A percentile compares a stretch with the other conserved stretches of the same genome.
phyloP scores from a whole-genome alignment of 768 basidiomycete species.

The Xerocomus spinulosus region DNA sequence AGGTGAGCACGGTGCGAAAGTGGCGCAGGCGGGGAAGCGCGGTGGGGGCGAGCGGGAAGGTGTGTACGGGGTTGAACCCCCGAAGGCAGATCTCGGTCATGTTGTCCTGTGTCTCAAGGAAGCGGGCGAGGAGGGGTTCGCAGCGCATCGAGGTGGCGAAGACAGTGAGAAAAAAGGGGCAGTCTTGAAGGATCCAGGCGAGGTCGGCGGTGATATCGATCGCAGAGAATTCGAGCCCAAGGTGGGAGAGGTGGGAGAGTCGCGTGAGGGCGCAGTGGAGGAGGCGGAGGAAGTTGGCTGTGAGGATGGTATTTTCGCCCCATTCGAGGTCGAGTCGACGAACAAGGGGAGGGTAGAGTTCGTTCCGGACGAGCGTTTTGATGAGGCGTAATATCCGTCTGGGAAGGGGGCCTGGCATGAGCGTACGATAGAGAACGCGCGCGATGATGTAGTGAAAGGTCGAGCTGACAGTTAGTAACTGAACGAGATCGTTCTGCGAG shows the following conservation, averaged over 20 bases:
- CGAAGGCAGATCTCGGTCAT: slow-evolving; percentile 53
- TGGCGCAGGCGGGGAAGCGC: slow-evolving; percentile 46
- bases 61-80: slow-evolving; percentile 40
- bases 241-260: slow-evolving; percentile 36
- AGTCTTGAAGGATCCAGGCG: slow-evolving; percentile 46
- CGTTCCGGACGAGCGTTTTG: slow-evolving; percentile 36
- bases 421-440: slow-evolving; percentile 35
- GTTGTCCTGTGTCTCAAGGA: slow-evolving; percentile 47
- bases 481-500: slow-evolving; percentile 23
- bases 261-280: slow-evolving; percentile 41
- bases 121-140: slow-evolving; percentile 41
- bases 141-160: slow-evolving; percentile 58
- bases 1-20: slow-evolving; percentile 53
- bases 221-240: slow-evolving; percentile 48
- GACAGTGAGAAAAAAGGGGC: slow-evolving; percentile 40
- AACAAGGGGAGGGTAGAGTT: slow-evolving; percentile 38
- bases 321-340: slow-evolving; percentile 46
- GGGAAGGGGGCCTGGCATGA: slow-evolving; percentile 32
- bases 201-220: slow-evolving; percentile 32
- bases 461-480: slow-evolving; percentile 21
- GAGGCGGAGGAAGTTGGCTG: slow-evolving; percentile 46
- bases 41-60: slow-evolving; percentile 31
- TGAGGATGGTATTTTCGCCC: slow-evolving; percentile 33
- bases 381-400: slow-evolving; percentile 36
- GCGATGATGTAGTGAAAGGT: slow-evolving; percentile 27